Evolutionary conservation across 176 grass and related monocot species (phyloP), one percentile per base, ranked within the genome.

Genomic region (Poa pratensis): DNA sequence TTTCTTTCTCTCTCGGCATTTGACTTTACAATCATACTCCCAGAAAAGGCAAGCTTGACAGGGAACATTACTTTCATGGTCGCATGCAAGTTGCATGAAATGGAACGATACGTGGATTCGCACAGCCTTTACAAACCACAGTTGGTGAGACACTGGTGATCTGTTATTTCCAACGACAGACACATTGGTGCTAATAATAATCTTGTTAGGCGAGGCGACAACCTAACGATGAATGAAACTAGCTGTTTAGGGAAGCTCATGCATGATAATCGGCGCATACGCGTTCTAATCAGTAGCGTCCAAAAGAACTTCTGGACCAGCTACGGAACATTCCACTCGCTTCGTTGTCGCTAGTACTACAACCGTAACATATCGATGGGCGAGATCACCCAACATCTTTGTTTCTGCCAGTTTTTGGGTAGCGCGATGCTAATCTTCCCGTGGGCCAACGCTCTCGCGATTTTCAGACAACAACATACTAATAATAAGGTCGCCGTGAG

Each of bases 191-290:
- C 19, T 5, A 30, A 9, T 34, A 66, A 66, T 34, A 17, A 1
- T 32, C 24, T 3, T 49, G 71, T 1, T 28, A 74, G 71, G 70
- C 67, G 16, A 74, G 69, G 20, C 16, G 50, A 57, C 49, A 55
- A 19, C 34, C 22, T 45, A 54, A 10, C 49, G 30, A 69, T 40
- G 64, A 69, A 34, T 5, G 64, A 26, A 81, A 40, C 48, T 24
- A 23, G 79, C 7, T 69, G 61, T 73, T 51, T 51, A 52, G 8
- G 45, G 45, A 51, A 49, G 42, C 27, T 52, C 20, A 4, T 27
- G 43, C n/a, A n/a, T n/a, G n/a, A 73, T 48, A 72, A 69, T 75
- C 48, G 58, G 72, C 24, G 46, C 46, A 15, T 37, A 75, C 68
- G 58, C 54, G 45, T 78, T 22, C 7, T 13, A 32, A 42, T 49